Evolutionary conservation across 2,329 filamentous ascomycete genomes (phyloP).

Genomic region (Aspergillus carbonarius): DNA sequence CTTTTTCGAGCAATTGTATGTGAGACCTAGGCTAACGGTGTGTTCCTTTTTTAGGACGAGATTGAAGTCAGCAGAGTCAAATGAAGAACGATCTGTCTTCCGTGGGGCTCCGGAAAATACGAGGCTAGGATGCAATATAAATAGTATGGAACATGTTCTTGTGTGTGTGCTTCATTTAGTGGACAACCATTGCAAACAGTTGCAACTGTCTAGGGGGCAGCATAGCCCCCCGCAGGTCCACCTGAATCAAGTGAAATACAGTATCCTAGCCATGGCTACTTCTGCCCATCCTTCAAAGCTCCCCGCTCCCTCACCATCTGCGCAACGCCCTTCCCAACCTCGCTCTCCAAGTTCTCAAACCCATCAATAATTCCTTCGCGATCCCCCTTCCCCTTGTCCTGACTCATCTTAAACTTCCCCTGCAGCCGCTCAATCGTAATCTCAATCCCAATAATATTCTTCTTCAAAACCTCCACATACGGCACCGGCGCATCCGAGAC

Average conservation of each 20-base stretch:
- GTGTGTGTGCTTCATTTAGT: too few relatives aligned
- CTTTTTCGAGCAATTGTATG: too few relatives aligned
- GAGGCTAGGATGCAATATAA: too few relatives aligned
- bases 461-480: conserved; percentile 59
- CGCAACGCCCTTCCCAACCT: conserved; percentile 38
- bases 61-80: not conserved
- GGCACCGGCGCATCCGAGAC: conserved; percentile 59
- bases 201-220: too few relatives aligned
- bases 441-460: conserved; percentile 61
- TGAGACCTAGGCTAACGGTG: not conserved
- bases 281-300: conserved; percentile 20
- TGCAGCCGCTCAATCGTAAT: conserved; percentile 56
- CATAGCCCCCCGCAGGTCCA: too few relatives aligned
- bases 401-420: conserved; percentile 68
- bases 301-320: conserved; percentile 36
- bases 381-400: conserved; percentile 57
- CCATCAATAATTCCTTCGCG: conserved; percentile 58
- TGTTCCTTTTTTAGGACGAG: not conserved
- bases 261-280: too few relatives aligned
- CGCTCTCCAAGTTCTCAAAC: conserved; percentile 49
- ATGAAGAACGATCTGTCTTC: not conserved
- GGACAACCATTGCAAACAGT: too few relatives aligned
- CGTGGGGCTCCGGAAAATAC: too few relatives aligned
- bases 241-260: too few relatives aligned
- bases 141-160: too few relatives aligned